These are phyloP conservation scores for Ustilago hordei DNA, from an alignment of 1,284 basidiomycete genomes.

Conservation along the genomic window DNA sequence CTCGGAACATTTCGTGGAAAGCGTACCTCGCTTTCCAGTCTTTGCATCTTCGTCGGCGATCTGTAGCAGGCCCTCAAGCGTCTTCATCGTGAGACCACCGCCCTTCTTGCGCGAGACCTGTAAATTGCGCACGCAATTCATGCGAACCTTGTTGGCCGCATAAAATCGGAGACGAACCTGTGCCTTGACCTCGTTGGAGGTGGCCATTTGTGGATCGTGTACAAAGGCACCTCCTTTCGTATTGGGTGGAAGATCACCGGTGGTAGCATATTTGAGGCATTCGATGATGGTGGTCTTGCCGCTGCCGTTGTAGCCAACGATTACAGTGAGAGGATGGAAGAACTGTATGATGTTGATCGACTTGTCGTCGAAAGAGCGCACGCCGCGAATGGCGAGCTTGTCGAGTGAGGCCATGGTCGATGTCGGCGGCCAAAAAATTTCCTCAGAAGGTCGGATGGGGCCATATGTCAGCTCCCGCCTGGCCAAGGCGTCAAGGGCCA, in stretches of 20 bases:
- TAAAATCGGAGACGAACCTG: slow-evolving; percentile 94
- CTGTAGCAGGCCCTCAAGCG: slow-evolving; percentile 89
- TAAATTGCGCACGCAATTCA: slow-evolving; percentile 93
- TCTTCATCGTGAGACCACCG: slow-evolving; percentile 90
- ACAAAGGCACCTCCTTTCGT: slow-evolving; percentile 97
- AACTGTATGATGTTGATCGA: slow-evolving; percentile 94
- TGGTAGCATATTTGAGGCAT: slow-evolving; percentile 98
- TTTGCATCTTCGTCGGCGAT: slow-evolving; percentile 78
- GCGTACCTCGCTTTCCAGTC: slow-evolving; percentile 70
- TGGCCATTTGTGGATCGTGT: slow-evolving; percentile 96
- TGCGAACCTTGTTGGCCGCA: slow-evolving; percentile 79
- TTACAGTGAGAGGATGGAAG: slow-evolving; percentile 96
- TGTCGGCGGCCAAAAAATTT: not conserved
- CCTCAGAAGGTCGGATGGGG: no score
- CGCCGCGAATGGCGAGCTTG: slow-evolving; percentile 69
- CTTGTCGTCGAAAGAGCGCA: slow-evolving; percentile 78
- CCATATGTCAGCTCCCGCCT: no score
- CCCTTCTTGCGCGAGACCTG: slow-evolving; percentile 85
- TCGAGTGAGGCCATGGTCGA: slow-evolving; percentile 62
- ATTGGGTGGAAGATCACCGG: slow-evolving; percentile 96
- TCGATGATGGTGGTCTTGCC: slow-evolving; percentile 99
- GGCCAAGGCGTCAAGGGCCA: no score
- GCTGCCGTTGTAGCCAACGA: slow-evolving; percentile 97
- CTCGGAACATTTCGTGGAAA: slow-evolving; percentile 73
- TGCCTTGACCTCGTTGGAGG: slow-evolving; percentile 97